Conservation (phyloP, 306 rosid species). For the Pyrus pyrifolia region DNA sequence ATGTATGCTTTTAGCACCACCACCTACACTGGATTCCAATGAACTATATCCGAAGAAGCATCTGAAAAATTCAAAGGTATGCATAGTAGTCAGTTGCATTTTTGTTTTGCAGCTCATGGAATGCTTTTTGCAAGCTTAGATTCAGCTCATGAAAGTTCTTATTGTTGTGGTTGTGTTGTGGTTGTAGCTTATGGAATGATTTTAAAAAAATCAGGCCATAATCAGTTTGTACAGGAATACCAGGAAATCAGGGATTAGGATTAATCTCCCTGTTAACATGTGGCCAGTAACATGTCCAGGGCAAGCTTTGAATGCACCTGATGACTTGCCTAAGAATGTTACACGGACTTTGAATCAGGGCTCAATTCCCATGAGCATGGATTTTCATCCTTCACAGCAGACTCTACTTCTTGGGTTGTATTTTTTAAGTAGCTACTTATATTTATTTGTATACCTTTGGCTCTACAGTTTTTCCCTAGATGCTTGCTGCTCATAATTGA, state of each 20-base stretch:
- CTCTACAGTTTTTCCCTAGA: too few species aligned
- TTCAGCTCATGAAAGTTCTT: too few species aligned
- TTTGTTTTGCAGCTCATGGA: background rate
- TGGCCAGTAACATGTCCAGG: conserved; percentile 71
- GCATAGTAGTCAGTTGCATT: background rate
- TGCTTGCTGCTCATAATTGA: too few species aligned
- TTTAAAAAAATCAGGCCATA: too few species aligned
- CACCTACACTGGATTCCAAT: conserved; percentile 95
- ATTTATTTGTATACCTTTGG: too few species aligned
- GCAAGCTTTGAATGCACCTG: conserved; percentile 72
- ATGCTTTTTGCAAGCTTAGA: too few species aligned
- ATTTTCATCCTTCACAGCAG: too few species aligned
- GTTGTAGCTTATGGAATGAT: too few species aligned
- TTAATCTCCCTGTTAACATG: conserved; percentile 84
- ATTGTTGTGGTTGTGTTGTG: too few species aligned
- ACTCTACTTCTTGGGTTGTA: too few species aligned
- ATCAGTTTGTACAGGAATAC: too few species aligned
- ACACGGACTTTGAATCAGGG: conserved; percentile 77
- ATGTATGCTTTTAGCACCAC: conserved; percentile 99
- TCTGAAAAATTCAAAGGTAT: conserved; percentile 92
- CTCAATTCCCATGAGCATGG: conserved; percentile 98
- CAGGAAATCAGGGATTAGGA: conserved; percentile 14
- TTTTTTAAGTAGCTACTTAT: too few species aligned
- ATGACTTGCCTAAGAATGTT: conserved; percentile 82
- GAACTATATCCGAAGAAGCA: conserved; percentile 87